Base-by-base conservation (phyloP, 176 grass and related monocot genomes). In the Musa beccarii region DNA sequence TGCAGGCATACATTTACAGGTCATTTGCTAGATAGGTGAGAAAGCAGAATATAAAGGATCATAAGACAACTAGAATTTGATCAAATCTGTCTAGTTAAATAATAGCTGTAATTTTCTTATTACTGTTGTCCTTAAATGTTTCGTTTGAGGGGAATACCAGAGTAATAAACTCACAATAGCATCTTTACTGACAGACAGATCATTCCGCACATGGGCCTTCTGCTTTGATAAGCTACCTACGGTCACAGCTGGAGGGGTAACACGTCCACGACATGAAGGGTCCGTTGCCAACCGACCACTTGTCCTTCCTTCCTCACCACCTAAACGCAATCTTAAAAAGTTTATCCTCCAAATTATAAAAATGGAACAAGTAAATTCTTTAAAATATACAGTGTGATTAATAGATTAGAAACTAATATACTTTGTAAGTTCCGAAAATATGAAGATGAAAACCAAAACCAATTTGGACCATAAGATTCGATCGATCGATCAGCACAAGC, bases 211-310 rank as follows among this genome's bases (percentile, higher is more conserved):
- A 17, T 89, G 81, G 20, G 85, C 83, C 49, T 92, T 96, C 43
- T 92, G 83, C 69, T 92, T 96, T 67, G 82, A 76, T 51, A 91
- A 83, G 52, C 81, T 88, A 50, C 83, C 79, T 26, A 81, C 85
- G 80, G 75, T 96, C 80, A 84, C 79, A 56, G 77, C 86, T 75
- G 84, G 69, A 72, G 65, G 78, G 81, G 84, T 83, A 68, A 83
- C 71, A 54, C 82, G 89, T 3, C 75, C 61, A 17, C 68, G 81
- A 63, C 83, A 76, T 68, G 77, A 84, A 68, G 78, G 85, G 83
- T 92, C 87, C 72, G 83, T 69, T 73, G 71, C 84, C 54, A 81
- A 49, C 87, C 92, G 89, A 74, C 83, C 86, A 79, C 79, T 87
- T 80, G 68, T 89, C 68, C 75, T 82, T 76, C 86, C 77, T 57